Evolutionary conservation across 2,329 filamentous ascomycete genomes (phyloP), one percentile per base, ranked within the genome.

Genomic region (Monilinia fructigena): DNA sequence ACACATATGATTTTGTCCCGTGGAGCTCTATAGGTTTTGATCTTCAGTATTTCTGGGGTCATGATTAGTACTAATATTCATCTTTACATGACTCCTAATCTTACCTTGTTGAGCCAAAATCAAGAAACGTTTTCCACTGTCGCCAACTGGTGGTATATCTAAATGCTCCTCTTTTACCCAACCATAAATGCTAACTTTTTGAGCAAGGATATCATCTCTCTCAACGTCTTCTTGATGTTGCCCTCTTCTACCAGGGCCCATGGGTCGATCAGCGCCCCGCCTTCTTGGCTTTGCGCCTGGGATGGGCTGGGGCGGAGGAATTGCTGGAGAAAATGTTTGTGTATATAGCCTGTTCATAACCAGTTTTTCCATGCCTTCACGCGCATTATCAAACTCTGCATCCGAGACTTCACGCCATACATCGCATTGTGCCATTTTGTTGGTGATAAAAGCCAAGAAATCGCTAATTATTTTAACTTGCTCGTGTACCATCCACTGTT

Each of bases 401-500:
- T 99, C 95, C 0, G 93, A 96, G 0, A 98, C 92, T 45, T 95
- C 92, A 66, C 91, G 87, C 95, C 95, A 99, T 3, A 99, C 92
- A 69, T 99, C 95, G 75, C 95, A 99, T 70, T 92, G 86, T 18
- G 90, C 92, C 96, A 99, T 99, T 81, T 98, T 98, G 79, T 97
- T 97, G 64, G 91, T 91, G 70, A 99, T 99, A 75, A 99, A 99
- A 55, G 93, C 88, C 58, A 99, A 82, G 72, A 99, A 99, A 77
- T 99, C 96, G 71, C 92, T 88, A 68, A 99, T 97, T 69, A 99
- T 98, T 80, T 99, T 99, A 76, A 98, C 95, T 78, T 99, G 95
- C 79, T 99, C 95, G 76, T 99, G 95, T 8, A 97, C 95, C 91
- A 97, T 96, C 95, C 95, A 99, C 78, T 98, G 95, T 72, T 93